phyloP scores from a whole-genome alignment of 306 rosid genomes.

The peach (Prunus persica) region Prunus_persica_NCBIv2 NC_034010.1:22102501-22103000 shows the following conservation, averaged over 20 bases:
- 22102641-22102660: slow-evolving; percentile 94
- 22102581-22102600: slow-evolving; percentile 93
- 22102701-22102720: slow-evolving; percentile 97
- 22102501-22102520: slow-evolving; percentile 97
- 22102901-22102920: neutral
- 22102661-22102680: slow-evolving; percentile 98
- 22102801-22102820: slow-evolving; percentile 90
- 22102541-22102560: slow-evolving; percentile 84
- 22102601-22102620: slow-evolving; percentile 93
- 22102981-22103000: neutral
- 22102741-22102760: slow-evolving; percentile 98
- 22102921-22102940: neutral
- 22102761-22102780: slow-evolving; percentile 91
- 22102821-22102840: slow-evolving; percentile 43
- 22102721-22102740: slow-evolving; percentile 83
- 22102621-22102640: slow-evolving; percentile 97
- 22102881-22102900: neutral
- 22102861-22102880: slow-evolving; percentile 19
- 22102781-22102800: slow-evolving; percentile 91
- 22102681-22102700: slow-evolving; percentile 99
- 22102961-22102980: neutral
- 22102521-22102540: slow-evolving; percentile 87
- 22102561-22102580: slow-evolving; percentile 99
- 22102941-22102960: too few relatives aligned
- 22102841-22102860: slow-evolving; percentile 15